Base-by-base conservation (phyloP, 2,329 filamentous ascomycete species). In the Fusarium buxicola region DNA sequence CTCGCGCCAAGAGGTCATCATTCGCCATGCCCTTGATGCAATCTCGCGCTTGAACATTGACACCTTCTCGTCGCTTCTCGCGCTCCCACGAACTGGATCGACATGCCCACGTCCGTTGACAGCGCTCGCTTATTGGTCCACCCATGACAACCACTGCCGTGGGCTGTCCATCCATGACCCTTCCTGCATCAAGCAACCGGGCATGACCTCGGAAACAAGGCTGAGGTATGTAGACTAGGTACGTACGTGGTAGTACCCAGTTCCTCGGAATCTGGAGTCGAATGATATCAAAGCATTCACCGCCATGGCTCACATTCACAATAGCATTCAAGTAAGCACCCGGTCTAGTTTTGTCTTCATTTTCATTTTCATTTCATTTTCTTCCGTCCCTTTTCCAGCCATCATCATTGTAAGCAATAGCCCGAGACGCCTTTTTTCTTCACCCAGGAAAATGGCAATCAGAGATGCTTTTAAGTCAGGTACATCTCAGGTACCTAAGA, bases 391-490 rank as follows among this genome's bases (percentile, higher is more conserved):
- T 56, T 65, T 66, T 58, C 49, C 54, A 48, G 40, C 68, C 62
- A 66, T 68, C 61, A 58, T 68, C 51, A 66, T 62, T 57, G 49
- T 58, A 65, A 65, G 49, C 59, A 64, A 54, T 59, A 57, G 47
- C 63, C 58, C 59, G 54, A 59, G 67, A 66, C 65, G 63, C 65
- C 67, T 57, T 64, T 67, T 69, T 63, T 68, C 61, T 66, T 60
- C 38, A 48, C 59, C 55, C 57, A 58, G 57, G 56, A 64, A 61
- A 62, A 76, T 92, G 92, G 61, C 90, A 89, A 77, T 89, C 54
- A 64, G 58, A 70, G 36, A 61, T 69, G 50, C 59, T 67, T 60
- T 64, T 55, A 57, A 45, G 57, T 56, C 55, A 50, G 57, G 52
- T 49, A 61, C 55, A 46, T 55, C 31, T 27, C 30, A 67, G 31